phyloP scores from a whole-genome alignment of 306 rosid genomes.

The Cucumis melo region DNA sequence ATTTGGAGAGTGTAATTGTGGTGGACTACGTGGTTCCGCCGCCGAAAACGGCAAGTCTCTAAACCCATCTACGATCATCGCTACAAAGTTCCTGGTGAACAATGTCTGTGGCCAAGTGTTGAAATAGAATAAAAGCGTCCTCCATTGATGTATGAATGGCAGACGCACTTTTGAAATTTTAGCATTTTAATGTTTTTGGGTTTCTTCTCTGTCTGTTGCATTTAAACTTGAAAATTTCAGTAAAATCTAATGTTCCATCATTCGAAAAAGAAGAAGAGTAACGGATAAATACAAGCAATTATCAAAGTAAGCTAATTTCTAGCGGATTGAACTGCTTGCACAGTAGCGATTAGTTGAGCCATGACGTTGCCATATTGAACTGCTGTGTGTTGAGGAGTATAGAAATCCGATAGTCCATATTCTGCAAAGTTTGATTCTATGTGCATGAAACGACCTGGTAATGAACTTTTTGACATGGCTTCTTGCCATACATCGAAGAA shows the following conservation, averaged over 20 bases:
- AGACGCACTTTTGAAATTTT: background rate
- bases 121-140: background rate
- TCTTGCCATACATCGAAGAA: constrained; percentile 66
- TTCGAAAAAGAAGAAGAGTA: background rate
- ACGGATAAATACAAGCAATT: background rate
- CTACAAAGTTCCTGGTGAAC: background rate
- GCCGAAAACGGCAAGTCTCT: constrained; percentile 47
- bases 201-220: background rate
- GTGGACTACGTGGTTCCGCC: constrained; percentile 51
- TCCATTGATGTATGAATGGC: background rate
- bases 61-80: constrained; percentile 4
- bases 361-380: constrained; percentile 71
- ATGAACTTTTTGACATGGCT: constrained; percentile 53
- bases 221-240: background rate
- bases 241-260: background rate
- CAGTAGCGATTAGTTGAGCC: constrained; percentile 66
- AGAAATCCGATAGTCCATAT: constrained; percentile 57
- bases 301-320: constrained; percentile 26
- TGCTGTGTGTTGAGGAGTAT: constrained; percentile 68
- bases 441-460: constrained; percentile 80
- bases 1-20: constrained; percentile 40
- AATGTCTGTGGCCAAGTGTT: background rate
- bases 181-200: background rate
- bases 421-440: constrained; percentile 61
- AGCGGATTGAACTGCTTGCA: constrained; percentile 32